Base-by-base conservation (phyloP, 768 basidiomycete species). In the Mycena amicta region DNA sequence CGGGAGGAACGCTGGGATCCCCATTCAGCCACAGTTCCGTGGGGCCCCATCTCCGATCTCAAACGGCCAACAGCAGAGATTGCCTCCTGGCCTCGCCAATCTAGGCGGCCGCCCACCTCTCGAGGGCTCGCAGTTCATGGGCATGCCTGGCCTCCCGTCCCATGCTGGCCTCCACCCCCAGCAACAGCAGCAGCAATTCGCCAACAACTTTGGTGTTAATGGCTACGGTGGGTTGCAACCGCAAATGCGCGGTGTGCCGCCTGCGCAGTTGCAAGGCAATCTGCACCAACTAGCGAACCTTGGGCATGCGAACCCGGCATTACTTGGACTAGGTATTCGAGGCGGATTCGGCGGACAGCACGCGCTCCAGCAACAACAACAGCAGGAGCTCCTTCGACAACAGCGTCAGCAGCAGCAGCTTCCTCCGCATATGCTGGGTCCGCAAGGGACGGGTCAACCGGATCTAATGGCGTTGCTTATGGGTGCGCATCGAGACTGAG, bases 391-490 rank as follows among this genome's bases (percentile, higher is more conserved):
- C 8, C 33, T 37, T 37, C 11, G 8, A 8, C 75, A 68, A 58
- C 74, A 69, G 25, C 80, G 75, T 51, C 82, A 79, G 56, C 82
- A 83, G 58, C 84, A 82, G 52, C 85, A 85, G 60, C 70, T 86
- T 23, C 84, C 80, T 50, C 83, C 85, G 13, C 85, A 85, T 56
- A 72, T 83, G 72, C 70, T 79, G 59, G 67, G 71, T 13, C 64
- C 86, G 83, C 66, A 86, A 85, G 73, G 79, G 78, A 27, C 76
- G 78, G 50, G 73, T 77, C 85, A 84, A 66, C 82, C 84, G 60
- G 91, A 93, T 69, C 74, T 93, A 64, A 92, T 93, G 87, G 85
- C 91, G 45, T 79, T 93, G 58, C 81, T 93, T 61, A 87, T 93
- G 89, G 88, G 86, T 53, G 88, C 87, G 55, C 86, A 83, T 63